These are phyloP conservation scores for Tylopilus plumbeoviolaceoides DNA, from an alignment of 768 basidiomycete genomes.

Conservation along the genomic window DNA sequence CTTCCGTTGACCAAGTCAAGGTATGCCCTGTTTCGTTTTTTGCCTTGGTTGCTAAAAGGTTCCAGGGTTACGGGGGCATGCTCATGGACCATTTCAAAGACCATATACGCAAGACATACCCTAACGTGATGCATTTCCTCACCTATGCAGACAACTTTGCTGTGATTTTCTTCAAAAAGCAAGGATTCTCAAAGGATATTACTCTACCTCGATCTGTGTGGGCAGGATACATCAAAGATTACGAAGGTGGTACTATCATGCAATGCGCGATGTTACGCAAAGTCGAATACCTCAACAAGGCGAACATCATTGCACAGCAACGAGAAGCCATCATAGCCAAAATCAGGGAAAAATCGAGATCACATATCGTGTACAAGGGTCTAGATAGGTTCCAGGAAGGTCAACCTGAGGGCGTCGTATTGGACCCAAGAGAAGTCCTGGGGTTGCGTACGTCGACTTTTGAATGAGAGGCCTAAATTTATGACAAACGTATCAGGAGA, in stretches of 20 bases:
- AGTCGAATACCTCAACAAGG: slow-evolving; percentile 83
- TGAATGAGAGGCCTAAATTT: not conserved
- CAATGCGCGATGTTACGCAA: slow-evolving; percentile 94
- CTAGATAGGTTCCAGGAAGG: slow-evolving; percentile 70
- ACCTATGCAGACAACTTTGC: slow-evolving; percentile 99
- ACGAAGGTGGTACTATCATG: slow-evolving; percentile 99
- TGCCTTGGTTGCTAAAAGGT: not conserved
- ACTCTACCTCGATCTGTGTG: slow-evolving; percentile 85
- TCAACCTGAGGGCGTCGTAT: slow-evolving; percentile 42
- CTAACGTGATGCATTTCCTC: slow-evolving; percentile 89
- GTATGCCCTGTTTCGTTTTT: slow-evolving; percentile 38
- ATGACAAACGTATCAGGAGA: slow-evolving; percentile 51
- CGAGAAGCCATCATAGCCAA: slow-evolving; percentile 87
- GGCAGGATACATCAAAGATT: slow-evolving; percentile 99
- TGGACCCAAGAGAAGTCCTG: slow-evolving; percentile 79
- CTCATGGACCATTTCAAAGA: slow-evolving; percentile 98
- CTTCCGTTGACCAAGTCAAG: slow-evolving; percentile 96
- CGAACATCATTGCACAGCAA: slow-evolving; percentile 70
- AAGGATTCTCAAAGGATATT: slow-evolving; percentile 98
- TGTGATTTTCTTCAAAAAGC: slow-evolving; percentile 98
- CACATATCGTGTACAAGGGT: slow-evolving; percentile 83
- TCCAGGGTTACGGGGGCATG: slow-evolving; percentile 93
- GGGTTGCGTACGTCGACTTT: slow-evolving; percentile 62
- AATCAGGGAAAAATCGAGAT: slow-evolving; percentile 80
- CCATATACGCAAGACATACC: slow-evolving; percentile 79